Conservation (phyloP, 805 yeast species). For the Metschnikowia sp. region DNA sequence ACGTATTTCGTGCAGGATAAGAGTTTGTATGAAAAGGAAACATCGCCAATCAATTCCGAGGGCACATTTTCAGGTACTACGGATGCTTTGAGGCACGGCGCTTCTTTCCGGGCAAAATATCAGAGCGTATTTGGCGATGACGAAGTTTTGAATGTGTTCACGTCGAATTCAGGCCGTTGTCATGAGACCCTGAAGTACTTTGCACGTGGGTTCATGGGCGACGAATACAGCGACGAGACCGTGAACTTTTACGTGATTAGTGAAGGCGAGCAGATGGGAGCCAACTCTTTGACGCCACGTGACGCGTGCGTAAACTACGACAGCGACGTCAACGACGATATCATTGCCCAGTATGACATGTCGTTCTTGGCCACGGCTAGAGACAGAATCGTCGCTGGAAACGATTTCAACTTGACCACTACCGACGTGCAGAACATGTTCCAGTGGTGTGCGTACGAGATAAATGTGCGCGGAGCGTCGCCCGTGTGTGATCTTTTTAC, state of each 20-base stretch:
- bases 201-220: slow-evolving; percentile 57
- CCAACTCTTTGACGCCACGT: slow-evolving; percentile 57
- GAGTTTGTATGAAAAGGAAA: slow-evolving; percentile 47
- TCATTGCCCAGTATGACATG: slow-evolving; percentile 28
- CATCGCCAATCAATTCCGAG: slow-evolving; percentile 41
- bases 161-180: slow-evolving; percentile 54
- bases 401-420: slow-evolving; percentile 50
- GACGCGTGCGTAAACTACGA: slow-evolving; percentile 41
- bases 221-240: slow-evolving; percentile 30
- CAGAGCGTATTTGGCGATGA: slow-evolving; percentile 14
- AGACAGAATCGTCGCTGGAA: slow-evolving; percentile 50
- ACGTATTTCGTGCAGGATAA: slow-evolving; percentile 43
- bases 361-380: slow-evolving; percentile 52
- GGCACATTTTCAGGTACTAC: slow-evolving; percentile 51
- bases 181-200: slow-evolving; percentile 53
- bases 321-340: slow-evolving; percentile 26
- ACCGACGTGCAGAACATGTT: slow-evolving; percentile 53
- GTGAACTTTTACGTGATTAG: slow-evolving; percentile 39
- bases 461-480: slow-evolving; percentile 66
- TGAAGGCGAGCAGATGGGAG: slow-evolving; percentile 50
- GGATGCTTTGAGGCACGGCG: slow-evolving; percentile 50
- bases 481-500: slow-evolving; percentile 67
- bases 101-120: slow-evolving; percentile 46
- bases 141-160: slow-evolving; percentile 46
- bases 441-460: slow-evolving; percentile 69